phyloP scores from a whole-genome alignment of 208 protist species.

The Trichomonas vaginalis region DNA sequence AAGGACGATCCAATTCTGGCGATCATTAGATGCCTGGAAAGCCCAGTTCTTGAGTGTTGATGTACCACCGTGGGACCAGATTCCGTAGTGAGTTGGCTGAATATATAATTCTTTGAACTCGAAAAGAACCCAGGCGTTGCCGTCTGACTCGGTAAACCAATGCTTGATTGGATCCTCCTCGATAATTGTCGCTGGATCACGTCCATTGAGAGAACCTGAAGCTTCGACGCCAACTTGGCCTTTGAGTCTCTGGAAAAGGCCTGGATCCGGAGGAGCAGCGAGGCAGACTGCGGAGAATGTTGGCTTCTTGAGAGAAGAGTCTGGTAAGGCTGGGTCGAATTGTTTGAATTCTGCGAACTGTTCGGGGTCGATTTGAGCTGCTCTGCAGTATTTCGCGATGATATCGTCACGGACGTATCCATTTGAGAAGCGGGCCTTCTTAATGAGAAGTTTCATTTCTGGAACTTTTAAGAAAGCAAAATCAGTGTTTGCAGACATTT shows the following conservation, averaged over 20 bases:
- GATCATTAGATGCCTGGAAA: slow-evolving; percentile 33
- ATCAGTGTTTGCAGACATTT: background rate
- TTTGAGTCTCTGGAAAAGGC: background rate
- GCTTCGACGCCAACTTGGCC: background rate
- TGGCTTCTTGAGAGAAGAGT: background rate
- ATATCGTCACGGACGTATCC: background rate
- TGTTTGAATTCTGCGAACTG: background rate
- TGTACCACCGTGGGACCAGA: slow-evolving; percentile 31
- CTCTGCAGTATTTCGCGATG: background rate
- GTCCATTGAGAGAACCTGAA: background rate
- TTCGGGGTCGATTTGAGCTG: background rate
- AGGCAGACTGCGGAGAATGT: background rate
- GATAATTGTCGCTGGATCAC: background rate
- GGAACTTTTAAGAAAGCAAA: background rate
- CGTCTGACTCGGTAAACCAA: slow-evolving; percentile 15
- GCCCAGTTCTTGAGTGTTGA: slow-evolving; percentile 31
- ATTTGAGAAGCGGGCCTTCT: background rate
- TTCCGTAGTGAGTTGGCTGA: slow-evolving; percentile 32
- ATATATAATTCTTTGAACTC: slow-evolving; percentile 29
- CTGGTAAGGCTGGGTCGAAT: background rate
- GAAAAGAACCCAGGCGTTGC: slow-evolving; percentile 33
- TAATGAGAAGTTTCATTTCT: background rate
- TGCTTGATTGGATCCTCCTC: background rate
- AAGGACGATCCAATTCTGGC: slow-evolving; percentile 26
- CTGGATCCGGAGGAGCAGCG: background rate